Base-by-base conservation (phyloP, 2,329 filamentous ascomycete species). In the Cyclaneusma minus region DNA sequence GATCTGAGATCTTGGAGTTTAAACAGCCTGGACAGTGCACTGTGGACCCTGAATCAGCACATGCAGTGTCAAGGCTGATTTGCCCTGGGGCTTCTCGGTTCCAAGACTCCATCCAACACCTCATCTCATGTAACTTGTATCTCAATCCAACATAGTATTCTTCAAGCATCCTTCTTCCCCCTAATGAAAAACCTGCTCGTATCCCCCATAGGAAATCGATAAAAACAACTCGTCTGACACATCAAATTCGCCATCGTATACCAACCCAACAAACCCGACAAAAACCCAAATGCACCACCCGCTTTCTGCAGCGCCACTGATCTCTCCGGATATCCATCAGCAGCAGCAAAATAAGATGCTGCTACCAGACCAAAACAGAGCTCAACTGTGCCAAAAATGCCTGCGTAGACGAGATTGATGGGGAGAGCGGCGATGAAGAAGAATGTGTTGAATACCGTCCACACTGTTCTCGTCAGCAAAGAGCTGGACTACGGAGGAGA, bases 371-470 rank as follows among this genome's bases (percentile, higher is more conserved):
- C 40, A 30, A 62, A 62, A 3, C 51, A 50, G 5, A 60, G 29
- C 22, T 62, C 52, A 1, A 62, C 54, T 3, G 55, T 54, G 29
- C 56, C 48, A 39, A 60, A 62, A n/a, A 61, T 58, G 2, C 41
- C 43, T 24, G 60, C 57, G 27, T 60, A 60, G 4, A 60, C 56
- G 6, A 62, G 31, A 21, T 62, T 62, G 24, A 53, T 48, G 0
- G 56, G 51, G 1, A 61, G 33, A 1, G 55, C 58, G 4, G 52
- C 56, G 3, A 62, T 43, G 2, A 60, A 37, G 33, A 63, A 60
- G 10, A 54, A 54, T 8, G 59, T 34, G 7, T 56, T 53, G 30
- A 59, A 56, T 0, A 60, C 51, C 0, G 56, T 52, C 59, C 58
- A 62, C 35, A 61, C 46, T 48, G 40, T 31, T 14, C n/a, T 7